A percentile compares a stretch with the other conserved stretches of the same genome.
These are phyloP conservation scores for Venturia carpophila DNA, from an alignment of 2,329 filamentous ascomycete genomes.

Conservation along the genomic window DNA sequence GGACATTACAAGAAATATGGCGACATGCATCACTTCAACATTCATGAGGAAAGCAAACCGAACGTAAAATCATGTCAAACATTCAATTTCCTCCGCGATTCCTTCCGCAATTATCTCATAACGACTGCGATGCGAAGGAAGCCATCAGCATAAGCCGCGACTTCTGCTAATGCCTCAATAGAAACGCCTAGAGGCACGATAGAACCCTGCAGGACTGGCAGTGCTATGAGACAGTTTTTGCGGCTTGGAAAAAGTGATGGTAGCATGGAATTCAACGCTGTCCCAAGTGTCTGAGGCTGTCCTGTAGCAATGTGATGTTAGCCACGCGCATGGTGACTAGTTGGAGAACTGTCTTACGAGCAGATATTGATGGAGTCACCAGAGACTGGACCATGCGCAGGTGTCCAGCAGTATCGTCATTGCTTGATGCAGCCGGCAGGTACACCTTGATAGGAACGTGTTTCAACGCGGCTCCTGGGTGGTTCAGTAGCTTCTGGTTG, in stretches of 20 bases:
- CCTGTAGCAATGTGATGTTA: slow-evolving; percentile 23
- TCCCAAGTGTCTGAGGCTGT: slow-evolving; percentile 63
- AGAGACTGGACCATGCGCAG: slow-evolving; percentile 61
- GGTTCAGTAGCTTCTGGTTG: slow-evolving; percentile 67
- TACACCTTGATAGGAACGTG: slow-evolving; percentile 87
- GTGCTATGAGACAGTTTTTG: slow-evolving; percentile 73
- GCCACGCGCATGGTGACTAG: slow-evolving; percentile 19
- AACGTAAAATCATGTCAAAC: background rate
- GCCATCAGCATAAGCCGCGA: slow-evolving; percentile 82
- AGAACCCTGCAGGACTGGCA: slow-evolving; percentile 78
- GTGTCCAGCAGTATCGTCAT: slow-evolving; percentile 30
- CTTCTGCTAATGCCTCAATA: slow-evolving; percentile 73
- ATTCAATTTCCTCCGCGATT: background rate
- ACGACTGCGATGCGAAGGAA: slow-evolving; percentile 79
- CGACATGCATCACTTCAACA: background rate
- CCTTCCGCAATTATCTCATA: slow-evolving; percentile 49
- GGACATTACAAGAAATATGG: background rate
- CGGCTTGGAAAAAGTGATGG: slow-evolving; percentile 82
- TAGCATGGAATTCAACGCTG: slow-evolving; percentile 65
- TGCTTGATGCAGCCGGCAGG: slow-evolving; percentile 50
- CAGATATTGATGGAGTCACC: slow-evolving; percentile 46
- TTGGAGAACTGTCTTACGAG: slow-evolving; percentile 26
- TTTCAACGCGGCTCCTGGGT: slow-evolving; percentile 60
- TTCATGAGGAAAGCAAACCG: background rate
- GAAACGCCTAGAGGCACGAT: slow-evolving; percentile 71